Evolutionary conservation across 345 rosid species (phyloP).

Genomic region (Sonneratia alba): DNA sequence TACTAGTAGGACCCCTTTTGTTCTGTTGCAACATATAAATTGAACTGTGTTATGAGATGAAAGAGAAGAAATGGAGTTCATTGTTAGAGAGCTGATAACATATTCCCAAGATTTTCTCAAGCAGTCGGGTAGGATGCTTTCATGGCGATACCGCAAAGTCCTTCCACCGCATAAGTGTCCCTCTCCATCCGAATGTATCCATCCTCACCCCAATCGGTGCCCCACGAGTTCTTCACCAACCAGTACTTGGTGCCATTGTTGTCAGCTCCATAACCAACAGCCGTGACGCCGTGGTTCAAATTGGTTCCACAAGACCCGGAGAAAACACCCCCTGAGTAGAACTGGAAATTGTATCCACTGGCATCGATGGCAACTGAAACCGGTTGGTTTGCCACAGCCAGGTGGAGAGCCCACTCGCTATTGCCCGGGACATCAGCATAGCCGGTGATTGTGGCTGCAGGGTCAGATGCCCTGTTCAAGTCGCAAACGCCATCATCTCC

Average conservation of each 20-base stretch:
- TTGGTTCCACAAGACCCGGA: slow-evolving; percentile 25
- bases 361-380: slow-evolving; percentile 36
- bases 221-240: slow-evolving; percentile 15
- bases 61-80: no score
- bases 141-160: slow-evolving; percentile 46
- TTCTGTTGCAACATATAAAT: no score
- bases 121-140: slow-evolving; percentile 8
- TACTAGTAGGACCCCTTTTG: no score
- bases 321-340: slow-evolving; percentile 38
- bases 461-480: background rate
- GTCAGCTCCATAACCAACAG: slow-evolving; percentile 43
- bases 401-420: slow-evolving; percentile 32
- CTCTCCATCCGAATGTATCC: slow-evolving; percentile 38
- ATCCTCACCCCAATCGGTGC: slow-evolving; percentile 10
- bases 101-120: background rate
- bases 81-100: no score
- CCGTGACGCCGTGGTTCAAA: slow-evolving; percentile 37
- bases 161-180: slow-evolving; percentile 19
- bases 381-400: slow-evolving; percentile 45
- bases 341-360: slow-evolving; percentile 18
- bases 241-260: slow-evolving; percentile 21
- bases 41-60: no score
- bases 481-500: slow-evolving; percentile 27
- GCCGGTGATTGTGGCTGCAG: slow-evolving; percentile 23
- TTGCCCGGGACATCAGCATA: slow-evolving; percentile 31